Evolutionary conservation across 495 filamentous ascomycete genomes (phyloP).

Genomic region (Penicillium mononematosum): DNA sequence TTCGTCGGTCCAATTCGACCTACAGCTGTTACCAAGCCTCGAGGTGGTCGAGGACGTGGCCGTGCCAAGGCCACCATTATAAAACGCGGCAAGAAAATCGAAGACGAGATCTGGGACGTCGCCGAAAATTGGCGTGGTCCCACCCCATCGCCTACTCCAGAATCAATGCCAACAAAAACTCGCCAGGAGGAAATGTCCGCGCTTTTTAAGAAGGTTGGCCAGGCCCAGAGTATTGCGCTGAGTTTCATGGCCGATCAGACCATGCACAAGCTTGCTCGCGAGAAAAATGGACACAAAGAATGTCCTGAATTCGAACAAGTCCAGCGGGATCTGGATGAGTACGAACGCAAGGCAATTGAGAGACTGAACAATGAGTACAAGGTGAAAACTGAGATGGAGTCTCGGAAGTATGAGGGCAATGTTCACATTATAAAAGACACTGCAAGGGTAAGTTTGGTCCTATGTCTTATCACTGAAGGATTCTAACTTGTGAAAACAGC

Average conservation of each 20-base stretch:
- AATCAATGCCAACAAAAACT: slow-evolving; percentile 37
- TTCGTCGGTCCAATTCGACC: slow-evolving; percentile 20
- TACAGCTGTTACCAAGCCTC: slow-evolving; percentile 21
- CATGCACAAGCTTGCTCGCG: slow-evolving; percentile 36
- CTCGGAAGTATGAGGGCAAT: slow-evolving; percentile 31
- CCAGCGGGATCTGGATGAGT: slow-evolving; percentile 22
- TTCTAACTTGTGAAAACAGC: slow-evolving; percentile 21
- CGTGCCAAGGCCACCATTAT: slow-evolving; percentile 15
- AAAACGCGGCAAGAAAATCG: slow-evolving; percentile 27
- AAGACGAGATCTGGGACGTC: slow-evolving; percentile 35
- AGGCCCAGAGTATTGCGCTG: slow-evolving; percentile 41
- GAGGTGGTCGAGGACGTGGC: slow-evolving; percentile 30
- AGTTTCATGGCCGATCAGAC: slow-evolving; percentile 40
- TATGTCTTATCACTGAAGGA: slow-evolving; percentile 5
- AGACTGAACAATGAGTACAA: slow-evolving; percentile 30
- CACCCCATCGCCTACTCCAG: slow-evolving; percentile 37
- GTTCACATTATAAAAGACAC: slow-evolving; percentile 29
- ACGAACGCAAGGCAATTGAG: slow-evolving; percentile 20
- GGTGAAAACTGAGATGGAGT: slow-evolving; percentile 27
- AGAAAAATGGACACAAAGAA: slow-evolving; percentile 44
- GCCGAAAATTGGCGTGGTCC: slow-evolving; percentile 30
- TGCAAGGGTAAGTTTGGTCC: slow-evolving; percentile 28
- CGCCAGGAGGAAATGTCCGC: slow-evolving; percentile 44
- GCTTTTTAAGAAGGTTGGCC: slow-evolving; percentile 44
- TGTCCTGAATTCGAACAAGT: slow-evolving; percentile 43